Evolutionary conservation across 139 green algal species (phyloP).

Genomic region (Axilococcus clingmanii): DNA sequence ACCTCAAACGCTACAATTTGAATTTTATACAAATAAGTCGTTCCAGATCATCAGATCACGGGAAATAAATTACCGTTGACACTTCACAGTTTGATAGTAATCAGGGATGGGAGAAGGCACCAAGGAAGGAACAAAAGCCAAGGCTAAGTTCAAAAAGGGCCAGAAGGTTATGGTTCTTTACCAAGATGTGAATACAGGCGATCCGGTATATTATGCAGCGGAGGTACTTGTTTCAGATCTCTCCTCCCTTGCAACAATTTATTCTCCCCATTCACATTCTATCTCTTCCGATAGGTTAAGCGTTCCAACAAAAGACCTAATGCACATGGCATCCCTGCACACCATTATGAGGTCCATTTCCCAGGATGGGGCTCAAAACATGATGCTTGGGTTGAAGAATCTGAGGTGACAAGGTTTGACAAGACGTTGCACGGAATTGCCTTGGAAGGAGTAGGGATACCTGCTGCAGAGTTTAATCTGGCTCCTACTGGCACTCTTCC

Average conservation of each 20-base stretch:
- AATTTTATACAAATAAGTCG: no score
- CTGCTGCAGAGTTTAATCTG: no score
- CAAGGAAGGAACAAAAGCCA: no score
- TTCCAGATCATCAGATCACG: no score
- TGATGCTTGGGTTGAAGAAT: constrained; percentile 69
- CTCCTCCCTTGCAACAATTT: not conserved
- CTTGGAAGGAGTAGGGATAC: constrained; percentile 1
- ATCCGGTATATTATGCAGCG: constrained; percentile 68
- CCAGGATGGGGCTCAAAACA: constrained; percentile 66
- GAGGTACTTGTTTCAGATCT: constrained; percentile 9
- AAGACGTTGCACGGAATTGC: not conserved
- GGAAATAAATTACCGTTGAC: no score
- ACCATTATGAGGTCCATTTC: constrained; percentile 19
- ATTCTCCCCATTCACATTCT: not conserved
- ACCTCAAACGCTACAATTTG: no score
- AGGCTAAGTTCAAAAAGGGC: no score
- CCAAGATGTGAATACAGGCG: constrained; percentile 67
- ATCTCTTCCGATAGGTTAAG: constrained; percentile 10
- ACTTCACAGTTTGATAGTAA: no score
- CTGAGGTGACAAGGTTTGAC: constrained; percentile 12
- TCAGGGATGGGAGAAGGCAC: no score
- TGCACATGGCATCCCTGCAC: not conserved
- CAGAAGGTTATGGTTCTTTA: constrained; percentile 12
- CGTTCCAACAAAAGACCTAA: constrained; percentile 16
- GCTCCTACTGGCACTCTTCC: no score